A percentile compares a stretch with the other conserved stretches of the same genome.
phyloP scores from a whole-genome alignment of 768 basidiomycete genomes.

The Neoboletus magnificus region DNA sequence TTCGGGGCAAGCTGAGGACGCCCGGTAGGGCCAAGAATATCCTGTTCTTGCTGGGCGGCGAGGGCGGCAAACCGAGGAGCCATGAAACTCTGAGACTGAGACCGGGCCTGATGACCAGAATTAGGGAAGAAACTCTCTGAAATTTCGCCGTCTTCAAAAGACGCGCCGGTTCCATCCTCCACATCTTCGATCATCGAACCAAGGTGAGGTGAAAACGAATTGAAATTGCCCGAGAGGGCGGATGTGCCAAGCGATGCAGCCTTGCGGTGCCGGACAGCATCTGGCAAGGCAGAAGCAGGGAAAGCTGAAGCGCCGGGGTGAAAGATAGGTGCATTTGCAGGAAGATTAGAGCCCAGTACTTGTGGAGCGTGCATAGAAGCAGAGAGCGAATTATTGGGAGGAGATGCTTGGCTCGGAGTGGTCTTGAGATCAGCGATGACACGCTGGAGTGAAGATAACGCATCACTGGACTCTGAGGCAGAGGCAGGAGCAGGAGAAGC shows the following conservation, averaged over 20 bases:
- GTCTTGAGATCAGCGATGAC: conserved; percentile 94
- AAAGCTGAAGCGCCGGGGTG: conserved; percentile 64
- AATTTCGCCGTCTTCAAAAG: conserved; percentile 80
- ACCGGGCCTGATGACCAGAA: conserved; percentile 60
- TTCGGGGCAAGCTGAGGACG: conserved; percentile 88
- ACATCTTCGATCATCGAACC: conserved; percentile 82
- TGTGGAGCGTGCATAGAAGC: conserved; percentile 50
- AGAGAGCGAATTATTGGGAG: conserved; percentile 37
- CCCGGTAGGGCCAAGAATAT: conserved; percentile 65
- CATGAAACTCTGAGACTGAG: conserved; percentile 80
- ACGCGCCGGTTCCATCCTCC: conserved; percentile 52
- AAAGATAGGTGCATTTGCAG: conserved; percentile 69
- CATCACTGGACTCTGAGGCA: conserved; percentile 68
- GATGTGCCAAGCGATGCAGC: conserved; percentile 68
- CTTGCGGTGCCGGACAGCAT: conserved; percentile 75
- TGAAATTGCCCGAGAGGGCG: conserved; percentile 57
- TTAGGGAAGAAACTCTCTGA: conserved; percentile 51
- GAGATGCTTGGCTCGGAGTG: conserved; percentile 49
- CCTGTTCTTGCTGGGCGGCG: conserved; percentile 66
- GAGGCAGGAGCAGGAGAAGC: conserved; percentile 49
- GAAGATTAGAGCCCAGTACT: conserved; percentile 45
- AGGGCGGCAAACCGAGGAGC: conserved; percentile 86
- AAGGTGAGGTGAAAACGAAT: conserved; percentile 73
- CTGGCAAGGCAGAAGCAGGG: conserved; percentile 40
- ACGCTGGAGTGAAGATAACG: conserved; percentile 83